Evolutionary conservation across 371 early-diverging fungal species (phyloP), one percentile per base, ranked within the genome.

Genomic region (Actinomortierella wolfii): DNA sequence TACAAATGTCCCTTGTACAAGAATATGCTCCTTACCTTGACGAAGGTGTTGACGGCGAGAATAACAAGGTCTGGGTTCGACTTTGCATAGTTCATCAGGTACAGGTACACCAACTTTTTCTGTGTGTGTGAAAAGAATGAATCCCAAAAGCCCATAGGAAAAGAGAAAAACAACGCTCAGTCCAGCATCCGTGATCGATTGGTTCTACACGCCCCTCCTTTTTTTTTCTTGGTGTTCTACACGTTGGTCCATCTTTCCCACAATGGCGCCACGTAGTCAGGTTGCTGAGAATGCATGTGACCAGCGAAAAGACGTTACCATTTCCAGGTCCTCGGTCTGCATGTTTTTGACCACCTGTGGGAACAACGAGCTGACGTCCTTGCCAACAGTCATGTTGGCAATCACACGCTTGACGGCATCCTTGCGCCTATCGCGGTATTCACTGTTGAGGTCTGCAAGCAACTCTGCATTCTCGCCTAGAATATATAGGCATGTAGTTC

Each of bases 331-430:
- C 59, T 97, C 97, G 1, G 97, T 99, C 77, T 97, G 97, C 98
- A 99, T 99, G 83, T 96, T 96, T 84, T 97, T 97, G 28, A 99
- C 85, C 9, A 99, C 97, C 67, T 99, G 97, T 39, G 98, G 97
- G 82, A 91, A 93, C 43, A 93, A 75, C 3, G 87, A 83, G 60
- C 90, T 89, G 61, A 93, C 91, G 67, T 93, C 94, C 75, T 93
- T 93, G 64, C 94, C 94, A 17, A 93, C 90, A 0, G 94, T 93
- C 93, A 93, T 93, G 64, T 86, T 86, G 65, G 94, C 96, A 78
- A 97, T 96, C 57, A 99, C 97, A 69, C 94, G 92, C 64, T 97
- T 96, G 41, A 99, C 97, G 0, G 97, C 95, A 79, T 98, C 99
- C 77, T 97, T 97, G 57, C 98, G 87, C 44, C 88, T 83, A 61